Evolutionary conservation across 768 basidiomycete genomes (phyloP), one percentile per base, ranked within the genome.

Genomic region (Leucocoprinus birnbaumii): DNA sequence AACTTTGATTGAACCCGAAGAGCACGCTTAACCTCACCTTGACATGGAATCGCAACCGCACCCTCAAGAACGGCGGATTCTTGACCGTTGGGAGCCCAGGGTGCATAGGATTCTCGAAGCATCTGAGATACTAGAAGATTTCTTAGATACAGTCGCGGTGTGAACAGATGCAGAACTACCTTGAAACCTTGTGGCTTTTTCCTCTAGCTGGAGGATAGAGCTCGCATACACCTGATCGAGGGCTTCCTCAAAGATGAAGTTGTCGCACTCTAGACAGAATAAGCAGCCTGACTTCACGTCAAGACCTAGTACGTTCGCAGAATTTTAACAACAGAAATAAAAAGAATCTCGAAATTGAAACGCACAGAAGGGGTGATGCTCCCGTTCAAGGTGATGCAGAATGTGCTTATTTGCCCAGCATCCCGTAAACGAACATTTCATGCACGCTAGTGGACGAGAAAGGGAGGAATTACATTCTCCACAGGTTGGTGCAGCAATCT

Each of bases 201-300:
- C 87, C 64, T 89, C 87, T 9, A 80, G 74, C 24, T 69, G 65
- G 3, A 89, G 62, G 8, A 76, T 65, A 2, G 79, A 71, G 3
- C 73, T 63, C 24, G 78, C 61, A 58, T 79, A 73, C 7, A 80
- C 53, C 7, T 69, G 66, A 38, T 84, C 82, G 34, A 92, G 63
- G 2, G 64, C 67, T 11, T 76, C 59, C 58, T 89, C 75, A 60
- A 86, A 87, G 21, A 91, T 77, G 56, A 91, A 86, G 64, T 94
- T 87, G 35, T 85, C 76, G 70, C 93, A 95, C 31, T 77, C 72
- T 2, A 72, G 66, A 65, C 94, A 95, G 63, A 81, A 94, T 2
- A 94, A 71, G 9, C 76, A 74, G n/a, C 94, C 93, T 0, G 85
- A 80, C 59, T 80, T 82, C 3, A 82, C 73, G 66, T 95, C 92